These are phyloP conservation scores for Isabelozyma rhagii DNA, from an alignment of 805 yeast species.

Conservation along the genomic window DNA sequence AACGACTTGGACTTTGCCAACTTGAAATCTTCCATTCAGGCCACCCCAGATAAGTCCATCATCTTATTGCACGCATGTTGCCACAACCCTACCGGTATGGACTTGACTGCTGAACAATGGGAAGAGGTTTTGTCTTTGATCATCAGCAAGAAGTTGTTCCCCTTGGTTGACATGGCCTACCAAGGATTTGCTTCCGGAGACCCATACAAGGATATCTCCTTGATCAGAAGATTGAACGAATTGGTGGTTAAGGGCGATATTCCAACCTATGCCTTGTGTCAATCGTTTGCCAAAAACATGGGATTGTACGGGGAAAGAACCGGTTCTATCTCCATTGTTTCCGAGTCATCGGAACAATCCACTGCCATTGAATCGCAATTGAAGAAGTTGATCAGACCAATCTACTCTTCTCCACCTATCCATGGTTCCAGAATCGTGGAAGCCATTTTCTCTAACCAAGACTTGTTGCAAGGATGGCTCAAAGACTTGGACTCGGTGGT, in stretches of 20 bases:
- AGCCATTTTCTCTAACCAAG: conserved; percentile 60
- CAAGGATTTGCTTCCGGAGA: conserved; percentile 93
- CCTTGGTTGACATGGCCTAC: conserved; percentile 90
- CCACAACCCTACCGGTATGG: conserved; percentile 96
- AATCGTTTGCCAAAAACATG: conserved; percentile 48
- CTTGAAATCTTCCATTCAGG: conserved; percentile 54
- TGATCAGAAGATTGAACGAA: conserved; percentile 44
- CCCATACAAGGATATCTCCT: conserved; percentile 62
- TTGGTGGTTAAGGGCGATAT: conserved; percentile 49
- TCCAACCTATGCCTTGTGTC: conserved; percentile 52
- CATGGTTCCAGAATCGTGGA: conserved; percentile 91
- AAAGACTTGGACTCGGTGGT: conserved; percentile 76
- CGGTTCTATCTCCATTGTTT: conserved; percentile 70
- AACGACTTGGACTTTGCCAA: conserved; percentile 66
- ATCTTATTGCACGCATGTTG: conserved; percentile 91
- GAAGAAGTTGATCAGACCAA: conserved; percentile 78
- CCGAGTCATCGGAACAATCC: conserved; percentile 52
- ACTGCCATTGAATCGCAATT: conserved; percentile 71
- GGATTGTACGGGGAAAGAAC: conserved; percentile 54
- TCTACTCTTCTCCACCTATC: conserved; percentile 91
- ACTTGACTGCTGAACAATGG: conserved; percentile 83
- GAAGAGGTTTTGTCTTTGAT: conserved; percentile 63
- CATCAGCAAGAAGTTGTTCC: conserved; percentile 58
- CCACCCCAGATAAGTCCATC: conserved; percentile 56
- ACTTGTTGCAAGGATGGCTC: conserved; percentile 72